Evolutionary conservation across 805 yeast species (phyloP).

Genomic region (Teunomyces barrocoloradensis): DNA sequence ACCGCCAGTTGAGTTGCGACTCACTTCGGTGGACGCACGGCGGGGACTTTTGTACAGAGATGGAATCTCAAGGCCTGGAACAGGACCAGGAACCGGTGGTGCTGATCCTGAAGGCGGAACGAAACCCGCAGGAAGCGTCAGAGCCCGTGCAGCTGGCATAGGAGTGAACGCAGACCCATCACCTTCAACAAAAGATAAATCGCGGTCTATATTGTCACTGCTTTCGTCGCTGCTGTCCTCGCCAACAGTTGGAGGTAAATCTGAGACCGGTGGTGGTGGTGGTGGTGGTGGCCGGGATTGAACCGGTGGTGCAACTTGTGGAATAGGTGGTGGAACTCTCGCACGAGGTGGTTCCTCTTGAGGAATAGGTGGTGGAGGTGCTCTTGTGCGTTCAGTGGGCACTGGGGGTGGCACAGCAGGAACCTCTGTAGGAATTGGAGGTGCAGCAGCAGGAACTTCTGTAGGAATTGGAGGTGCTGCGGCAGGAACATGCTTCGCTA

Average conservation of each 20-base stretch:
- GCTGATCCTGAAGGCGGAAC: constrained; percentile 13
- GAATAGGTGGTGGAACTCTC: constrained; percentile 13
- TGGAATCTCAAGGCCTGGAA: not conserved
- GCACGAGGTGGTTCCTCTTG: not conserved
- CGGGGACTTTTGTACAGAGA: not conserved
- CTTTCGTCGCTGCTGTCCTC: constrained; percentile 4
- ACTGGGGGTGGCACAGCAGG: constrained; percentile 5
- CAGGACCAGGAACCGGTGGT: constrained; percentile 11
- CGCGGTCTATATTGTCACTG: constrained; percentile 11
- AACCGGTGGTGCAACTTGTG: constrained; percentile 13
- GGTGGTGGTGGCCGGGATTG: constrained; percentile 6
- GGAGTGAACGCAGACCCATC: constrained; percentile 27
- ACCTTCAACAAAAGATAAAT: constrained; percentile 14
- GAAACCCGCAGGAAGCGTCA: constrained; percentile 12
- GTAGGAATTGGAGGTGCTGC: constrained; percentile 10
- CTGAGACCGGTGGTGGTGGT: constrained; percentile 11
- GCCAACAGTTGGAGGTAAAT: constrained; percentile 4
- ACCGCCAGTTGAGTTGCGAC: constrained; percentile 11
- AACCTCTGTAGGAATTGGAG: constrained; percentile 10
- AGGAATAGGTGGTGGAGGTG: constrained; percentile 19
- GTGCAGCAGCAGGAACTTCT: constrained; percentile 7
- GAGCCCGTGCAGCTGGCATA: constrained; percentile 10
- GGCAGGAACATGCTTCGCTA: constrained; percentile 12
- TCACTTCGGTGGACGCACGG: constrained; percentile 14
- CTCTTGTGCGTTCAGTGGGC: constrained; percentile 4